Conservation (phyloP, 106 monocot genomes). For the Iris macrosiphon region DNA sequence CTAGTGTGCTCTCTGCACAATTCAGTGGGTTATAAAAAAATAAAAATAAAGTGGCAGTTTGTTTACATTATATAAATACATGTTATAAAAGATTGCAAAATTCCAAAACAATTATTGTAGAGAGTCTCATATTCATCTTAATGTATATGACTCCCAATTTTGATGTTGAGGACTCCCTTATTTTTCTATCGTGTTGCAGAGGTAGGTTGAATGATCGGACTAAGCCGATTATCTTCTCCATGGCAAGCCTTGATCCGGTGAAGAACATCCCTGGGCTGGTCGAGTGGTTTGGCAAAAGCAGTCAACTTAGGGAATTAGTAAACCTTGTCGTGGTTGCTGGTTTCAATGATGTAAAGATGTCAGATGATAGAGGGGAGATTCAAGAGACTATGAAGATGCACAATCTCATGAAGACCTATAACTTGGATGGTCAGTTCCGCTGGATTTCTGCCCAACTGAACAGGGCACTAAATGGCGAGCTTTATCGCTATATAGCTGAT, state of each 20-base stretch:
- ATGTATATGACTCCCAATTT: too few relatives aligned
- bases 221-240: slow-evolving; percentile 95
- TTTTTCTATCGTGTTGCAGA: slow-evolving; percentile 30
- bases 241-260: slow-evolving; percentile 92
- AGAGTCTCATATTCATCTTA: too few relatives aligned
- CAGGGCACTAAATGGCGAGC: slow-evolving; percentile 80
- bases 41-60: too few relatives aligned
- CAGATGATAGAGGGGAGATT: slow-evolving; percentile 83
- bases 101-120: too few relatives aligned
- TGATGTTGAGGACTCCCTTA: too few relatives aligned
- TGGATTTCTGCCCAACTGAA: slow-evolving; percentile 92
- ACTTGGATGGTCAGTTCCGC: slow-evolving; percentile 78
- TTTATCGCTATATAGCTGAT: slow-evolving; percentile 93
- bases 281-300: slow-evolving; percentile 54
- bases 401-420: slow-evolving; percentile 59
- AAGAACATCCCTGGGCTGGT: slow-evolving; percentile 92
- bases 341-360: slow-evolving; percentile 60
- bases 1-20: too few relatives aligned
- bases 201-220: slow-evolving; percentile 71
- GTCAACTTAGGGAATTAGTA: slow-evolving; percentile 48
- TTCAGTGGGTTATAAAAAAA: too few relatives aligned
- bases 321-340: slow-evolving; percentile 93
- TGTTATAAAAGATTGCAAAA: too few relatives aligned
- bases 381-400: slow-evolving; percentile 95
- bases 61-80: too few relatives aligned